Evolutionary conservation across 1,284 basidiomycete genomes (phyloP).

Genomic region (Trichosporon sp.): DNA sequence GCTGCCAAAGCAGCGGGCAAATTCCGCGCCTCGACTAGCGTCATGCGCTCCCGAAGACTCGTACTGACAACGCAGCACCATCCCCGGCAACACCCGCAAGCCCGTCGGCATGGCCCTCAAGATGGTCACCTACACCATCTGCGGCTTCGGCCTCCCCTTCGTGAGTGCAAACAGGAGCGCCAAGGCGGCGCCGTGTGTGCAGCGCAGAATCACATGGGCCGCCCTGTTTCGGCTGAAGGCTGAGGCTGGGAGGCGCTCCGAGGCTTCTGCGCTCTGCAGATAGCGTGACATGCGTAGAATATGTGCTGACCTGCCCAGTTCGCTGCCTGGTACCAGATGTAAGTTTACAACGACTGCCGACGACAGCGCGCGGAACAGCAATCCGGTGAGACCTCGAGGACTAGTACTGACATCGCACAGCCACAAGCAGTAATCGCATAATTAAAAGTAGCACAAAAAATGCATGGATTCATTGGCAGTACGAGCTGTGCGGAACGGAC

Average conservation of each 20-base stretch:
- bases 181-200: neutral
- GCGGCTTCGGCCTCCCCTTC: constrained; percentile 25
- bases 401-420: neutral
- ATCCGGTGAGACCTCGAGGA: neutral
- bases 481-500: neutral
- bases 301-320: neutral
- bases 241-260: neutral
- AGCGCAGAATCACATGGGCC: neutral
- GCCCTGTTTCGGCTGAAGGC: neutral
- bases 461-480: constrained; percentile 1
- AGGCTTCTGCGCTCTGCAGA: neutral
- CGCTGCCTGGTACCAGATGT: constrained; percentile 10
- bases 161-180: constrained; percentile 9
- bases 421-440: neutral
- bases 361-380: neutral
- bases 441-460: constrained; percentile 1
- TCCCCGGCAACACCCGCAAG: constrained; percentile 41
- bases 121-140: constrained; percentile 29
- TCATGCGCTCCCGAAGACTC: neutral
- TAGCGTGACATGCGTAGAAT: neutral
- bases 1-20: neutral
- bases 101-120: constrained; percentile 38
- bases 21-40: neutral
- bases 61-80: constrained; percentile 26
- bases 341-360: neutral